A percentile compares a stretch with the other conserved stretches of the same genome.
Evolutionary conservation across 257 asterid species (phyloP).

Genomic region (Catharanthus roseus): DNA sequence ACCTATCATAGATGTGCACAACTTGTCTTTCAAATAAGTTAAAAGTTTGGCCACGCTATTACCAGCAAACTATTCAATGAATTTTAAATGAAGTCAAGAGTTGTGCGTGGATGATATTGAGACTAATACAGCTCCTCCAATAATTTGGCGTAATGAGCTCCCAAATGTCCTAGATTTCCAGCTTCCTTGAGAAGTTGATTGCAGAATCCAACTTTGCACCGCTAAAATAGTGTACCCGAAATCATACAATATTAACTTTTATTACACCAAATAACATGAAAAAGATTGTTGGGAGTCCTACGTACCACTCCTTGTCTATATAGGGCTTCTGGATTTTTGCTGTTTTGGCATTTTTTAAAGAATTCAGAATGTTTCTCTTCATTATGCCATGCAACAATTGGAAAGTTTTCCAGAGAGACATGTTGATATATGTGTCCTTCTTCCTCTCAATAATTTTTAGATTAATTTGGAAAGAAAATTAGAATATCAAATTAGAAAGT

Average conservation of each 20-base stretch:
- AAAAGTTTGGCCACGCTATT: too few relatives aligned
- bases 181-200: background rate
- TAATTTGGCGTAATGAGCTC: constrained; percentile 1
- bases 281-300: background rate
- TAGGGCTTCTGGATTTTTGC: background rate
- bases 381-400: background rate
- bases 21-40: too few relatives aligned
- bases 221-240: background rate
- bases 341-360: background rate
- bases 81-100: too few relatives aligned
- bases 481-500: too few relatives aligned
- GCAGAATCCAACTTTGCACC: background rate
- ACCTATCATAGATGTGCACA: too few relatives aligned
- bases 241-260: background rate
- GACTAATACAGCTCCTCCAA: too few relatives aligned
- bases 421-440: background rate
- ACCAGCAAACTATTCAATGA: too few relatives aligned
- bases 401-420: background rate
- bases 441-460: too few relatives aligned
- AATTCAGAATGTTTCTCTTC: background rate
- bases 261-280: too few relatives aligned
- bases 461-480: too few relatives aligned
- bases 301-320: background rate
- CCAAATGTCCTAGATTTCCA: constrained; percentile 6
- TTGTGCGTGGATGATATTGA: too few relatives aligned